phyloP scores from a whole-genome alignment of 108 stramenopile genomes.

The Skeletonema menzelii region DNA sequence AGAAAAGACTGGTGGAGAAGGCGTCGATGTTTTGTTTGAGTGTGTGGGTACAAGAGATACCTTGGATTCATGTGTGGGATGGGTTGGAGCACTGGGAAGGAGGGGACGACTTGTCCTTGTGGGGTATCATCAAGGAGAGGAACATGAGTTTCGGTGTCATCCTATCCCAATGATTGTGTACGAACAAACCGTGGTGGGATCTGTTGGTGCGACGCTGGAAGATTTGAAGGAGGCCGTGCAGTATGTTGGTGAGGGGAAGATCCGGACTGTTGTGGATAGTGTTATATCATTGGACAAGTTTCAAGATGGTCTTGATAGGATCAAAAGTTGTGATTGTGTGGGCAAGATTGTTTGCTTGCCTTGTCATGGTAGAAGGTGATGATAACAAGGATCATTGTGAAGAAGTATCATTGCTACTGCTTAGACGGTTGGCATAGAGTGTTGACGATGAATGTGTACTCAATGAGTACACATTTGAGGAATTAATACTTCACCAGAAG shows the following conservation, averaged over 20 bases:
- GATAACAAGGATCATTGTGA: too few species aligned
- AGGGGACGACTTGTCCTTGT: slow-evolving; percentile 16
- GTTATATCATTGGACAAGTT: not conserved
- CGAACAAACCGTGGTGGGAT: slow-evolving; percentile 14
- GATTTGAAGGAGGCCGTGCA: slow-evolving; percentile 22
- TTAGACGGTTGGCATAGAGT: too few species aligned
- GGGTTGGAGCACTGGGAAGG: slow-evolving; percentile 9
- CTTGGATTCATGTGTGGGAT: slow-evolving; percentile 7
- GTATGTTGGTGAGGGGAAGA: slow-evolving; percentile 12
- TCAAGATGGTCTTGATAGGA: slow-evolving; percentile 14
- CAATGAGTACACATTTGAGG: too few species aligned
- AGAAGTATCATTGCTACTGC: too few species aligned
- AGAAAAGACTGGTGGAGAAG: slow-evolving; percentile 8
- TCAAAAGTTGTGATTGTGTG: not conserved
- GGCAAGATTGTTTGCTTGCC: slow-evolving; percentile 16
- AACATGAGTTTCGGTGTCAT: slow-evolving; percentile 16
- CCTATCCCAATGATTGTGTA: slow-evolving; percentile 17
- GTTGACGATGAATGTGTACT: too few species aligned
- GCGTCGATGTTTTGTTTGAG: slow-evolving; percentile 8
- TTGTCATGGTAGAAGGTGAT: slow-evolving; percentile 1
- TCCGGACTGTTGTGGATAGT: slow-evolving; percentile 15
- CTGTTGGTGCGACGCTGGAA: slow-evolving; percentile 14
- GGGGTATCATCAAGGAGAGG: slow-evolving; percentile 13
- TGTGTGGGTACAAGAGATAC: slow-evolving; percentile 16
- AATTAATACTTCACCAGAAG: too few species aligned